Evolutionary conservation across 139 green algal genomes (phyloP).

Genomic region (Closterium sp.): DNA sequence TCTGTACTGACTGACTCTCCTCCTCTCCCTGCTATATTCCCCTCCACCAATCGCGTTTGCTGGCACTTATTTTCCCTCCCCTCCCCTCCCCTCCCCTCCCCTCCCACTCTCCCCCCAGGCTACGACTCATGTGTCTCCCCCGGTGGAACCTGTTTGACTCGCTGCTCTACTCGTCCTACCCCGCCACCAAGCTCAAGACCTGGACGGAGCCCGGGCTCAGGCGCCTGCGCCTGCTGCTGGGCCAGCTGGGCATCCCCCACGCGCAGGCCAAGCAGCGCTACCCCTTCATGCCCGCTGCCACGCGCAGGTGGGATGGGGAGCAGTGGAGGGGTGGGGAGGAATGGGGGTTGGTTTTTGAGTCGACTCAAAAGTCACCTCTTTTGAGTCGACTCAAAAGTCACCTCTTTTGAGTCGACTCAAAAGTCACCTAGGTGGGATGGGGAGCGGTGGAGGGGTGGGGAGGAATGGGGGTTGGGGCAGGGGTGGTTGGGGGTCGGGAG

Average conservation of each 20-base stretch:
- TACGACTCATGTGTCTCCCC: conserved; percentile 56
- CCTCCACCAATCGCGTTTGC: background rate
- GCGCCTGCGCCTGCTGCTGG: conserved; percentile 72
- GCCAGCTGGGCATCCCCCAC: conserved; percentile 72
- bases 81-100: too few species aligned
- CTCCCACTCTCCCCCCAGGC: background rate
- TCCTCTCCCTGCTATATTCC: too few species aligned
- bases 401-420: too few species aligned
- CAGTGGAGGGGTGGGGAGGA: background rate
- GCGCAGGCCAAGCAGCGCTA: conserved; percentile 47
- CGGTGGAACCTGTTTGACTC: conserved; percentile 86
- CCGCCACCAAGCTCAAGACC: conserved; percentile 77
- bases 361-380: too few species aligned
- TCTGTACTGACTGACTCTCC: too few species aligned
- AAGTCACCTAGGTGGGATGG: too few species aligned
- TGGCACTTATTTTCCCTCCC: background rate
- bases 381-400: too few species aligned
- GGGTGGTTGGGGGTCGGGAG: too few species aligned
- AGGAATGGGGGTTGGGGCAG: too few species aligned
- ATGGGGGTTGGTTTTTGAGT: too few species aligned
- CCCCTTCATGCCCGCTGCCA: conserved; percentile 38
- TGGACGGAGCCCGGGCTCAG: conserved; percentile 72
- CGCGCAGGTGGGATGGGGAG: conserved; percentile 18
- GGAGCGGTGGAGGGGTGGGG: too few species aligned
- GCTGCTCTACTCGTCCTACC: conserved; percentile 76